Percentiles rank a stretch among this genome's conserved stretches.
phyloP scores from a whole-genome alignment of 1,139 yeast genomes.

The Pichia cactophila region DNA sequence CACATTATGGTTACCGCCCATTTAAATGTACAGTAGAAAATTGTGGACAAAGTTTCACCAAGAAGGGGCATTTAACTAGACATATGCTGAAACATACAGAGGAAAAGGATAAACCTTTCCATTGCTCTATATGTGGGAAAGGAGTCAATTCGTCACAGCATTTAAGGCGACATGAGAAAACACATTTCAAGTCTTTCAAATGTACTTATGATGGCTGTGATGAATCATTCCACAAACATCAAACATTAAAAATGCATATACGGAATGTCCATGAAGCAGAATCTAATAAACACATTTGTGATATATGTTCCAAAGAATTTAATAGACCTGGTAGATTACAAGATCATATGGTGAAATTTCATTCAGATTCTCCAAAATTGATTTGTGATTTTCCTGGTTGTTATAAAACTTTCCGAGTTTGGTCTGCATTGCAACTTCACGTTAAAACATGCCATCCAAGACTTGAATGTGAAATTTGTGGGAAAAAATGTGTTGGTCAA shows the following conservation, averaged over 20 bases:
- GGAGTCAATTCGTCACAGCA: constrained; percentile 83
- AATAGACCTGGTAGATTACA: constrained; percentile 54
- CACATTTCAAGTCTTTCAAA: constrained; percentile 64
- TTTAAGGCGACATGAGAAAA: constrained; percentile 61
- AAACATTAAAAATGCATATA: constrained; percentile 68
- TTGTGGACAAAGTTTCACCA: constrained; percentile 60
- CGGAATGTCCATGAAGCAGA: constrained; percentile 50
- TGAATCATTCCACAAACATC: constrained; percentile 69
- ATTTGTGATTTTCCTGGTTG: constrained; percentile 62
- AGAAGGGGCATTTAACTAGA: constrained; percentile 73
- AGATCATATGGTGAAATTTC: constrained; percentile 55
- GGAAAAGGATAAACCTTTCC: constrained; percentile 58
- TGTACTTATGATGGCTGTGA: constrained; percentile 59
- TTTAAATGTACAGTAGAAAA: constrained; percentile 47
- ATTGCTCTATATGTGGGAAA: constrained; percentile 71
- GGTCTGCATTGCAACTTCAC: constrained; percentile 74
- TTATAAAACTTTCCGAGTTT: constrained; percentile 52
- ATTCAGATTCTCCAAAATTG: constrained; percentile 47
- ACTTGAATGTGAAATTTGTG: constrained; percentile 58
- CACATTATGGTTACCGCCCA: constrained; percentile 78
- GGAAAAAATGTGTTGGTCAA: constrained; percentile 67
- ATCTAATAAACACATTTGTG: constrained; percentile 38
- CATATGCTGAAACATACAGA: constrained; percentile 59
- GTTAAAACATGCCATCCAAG: constrained; percentile 67
- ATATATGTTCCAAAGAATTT: constrained; percentile 52